Percentiles rank a stretch among this genome's conserved stretches.
Conservation (phyloP, 2,329 filamentous ascomycete species). For the Fusarium pseudonygamai region DNA sequence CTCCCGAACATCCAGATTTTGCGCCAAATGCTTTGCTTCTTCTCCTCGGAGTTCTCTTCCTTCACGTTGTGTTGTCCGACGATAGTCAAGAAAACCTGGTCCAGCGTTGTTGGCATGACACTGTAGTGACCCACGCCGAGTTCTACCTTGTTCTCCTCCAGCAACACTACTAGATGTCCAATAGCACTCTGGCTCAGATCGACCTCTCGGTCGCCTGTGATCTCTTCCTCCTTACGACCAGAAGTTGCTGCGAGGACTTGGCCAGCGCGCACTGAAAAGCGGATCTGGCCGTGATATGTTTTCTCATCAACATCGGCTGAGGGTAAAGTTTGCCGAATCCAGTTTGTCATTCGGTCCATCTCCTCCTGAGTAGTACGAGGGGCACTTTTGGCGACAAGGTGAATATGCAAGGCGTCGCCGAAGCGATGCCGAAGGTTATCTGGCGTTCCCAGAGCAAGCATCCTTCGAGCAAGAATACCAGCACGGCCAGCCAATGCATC, state of each 20-base stretch:
- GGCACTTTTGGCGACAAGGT: slow-evolving; percentile 79
- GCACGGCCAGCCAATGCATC: slow-evolving; percentile 85
- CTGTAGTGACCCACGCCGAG: slow-evolving; percentile 87
- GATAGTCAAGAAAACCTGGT: slow-evolving; percentile 90
- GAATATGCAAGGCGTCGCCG: slow-evolving; percentile 82
- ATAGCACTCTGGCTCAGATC: slow-evolving; percentile 62
- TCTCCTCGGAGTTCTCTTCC: slow-evolving; percentile 71
- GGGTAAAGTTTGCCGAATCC: slow-evolving; percentile 70
- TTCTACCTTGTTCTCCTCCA: slow-evolving; percentile 75
- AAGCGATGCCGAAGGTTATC: slow-evolving; percentile 77
- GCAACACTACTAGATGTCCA: slow-evolving; percentile 72
- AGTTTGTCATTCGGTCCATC: slow-evolving; percentile 71
- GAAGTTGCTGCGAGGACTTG: slow-evolving; percentile 47
- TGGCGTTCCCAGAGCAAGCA: slow-evolving; percentile 85
- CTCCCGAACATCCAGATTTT: slow-evolving; percentile 40
- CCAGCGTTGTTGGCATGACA: slow-evolving; percentile 85
- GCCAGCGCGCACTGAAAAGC: slow-evolving; percentile 77
- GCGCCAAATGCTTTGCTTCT: slow-evolving; percentile 40
- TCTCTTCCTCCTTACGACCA: slow-evolving; percentile 33
- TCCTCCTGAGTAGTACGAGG: slow-evolving; percentile 76
- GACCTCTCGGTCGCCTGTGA: slow-evolving; percentile 30
- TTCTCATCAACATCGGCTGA: slow-evolving; percentile 75
- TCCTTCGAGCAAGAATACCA: slow-evolving; percentile 84
- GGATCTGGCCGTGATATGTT: slow-evolving; percentile 84
- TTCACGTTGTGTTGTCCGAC: slow-evolving; percentile 81